Conservation (phyloP, 768 basidiomycete genomes). For the Pholiota conissans region DNA sequence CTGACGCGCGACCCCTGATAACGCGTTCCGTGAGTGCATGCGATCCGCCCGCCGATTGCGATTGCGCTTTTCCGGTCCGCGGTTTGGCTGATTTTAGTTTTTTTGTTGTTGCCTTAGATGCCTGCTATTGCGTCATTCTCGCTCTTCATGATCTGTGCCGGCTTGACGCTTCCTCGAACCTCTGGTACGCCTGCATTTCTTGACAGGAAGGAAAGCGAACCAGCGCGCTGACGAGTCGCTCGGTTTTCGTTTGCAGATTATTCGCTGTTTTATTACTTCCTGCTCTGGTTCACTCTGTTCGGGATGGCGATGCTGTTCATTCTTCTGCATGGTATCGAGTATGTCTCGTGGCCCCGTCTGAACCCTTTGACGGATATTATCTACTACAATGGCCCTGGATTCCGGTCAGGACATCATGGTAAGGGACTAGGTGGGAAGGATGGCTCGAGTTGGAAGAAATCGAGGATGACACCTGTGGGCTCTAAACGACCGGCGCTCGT, state of each 20-base stretch:
- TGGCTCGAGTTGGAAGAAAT: slow-evolving; percentile 34
- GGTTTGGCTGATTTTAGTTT: slow-evolving; percentile 4
- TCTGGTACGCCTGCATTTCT: slow-evolving; percentile 60
- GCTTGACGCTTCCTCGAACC: slow-evolving; percentile 81
- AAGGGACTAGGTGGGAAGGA: slow-evolving; percentile 57
- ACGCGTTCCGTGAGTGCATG: slow-evolving; percentile 71
- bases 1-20: slow-evolving; percentile 78
- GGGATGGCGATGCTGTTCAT: slow-evolving; percentile 70
- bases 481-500: slow-evolving; percentile 32
- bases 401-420: slow-evolving; percentile 73
- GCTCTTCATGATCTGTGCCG: slow-evolving; percentile 85
- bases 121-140: slow-evolving; percentile 82
- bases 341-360: slow-evolving; percentile 92
- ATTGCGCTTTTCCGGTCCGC: slow-evolving; percentile 1
- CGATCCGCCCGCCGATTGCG: neutral
- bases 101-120: slow-evolving; percentile 63
- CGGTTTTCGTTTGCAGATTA: slow-evolving; percentile 62
- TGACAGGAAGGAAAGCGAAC: neutral
- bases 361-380: slow-evolving; percentile 83
- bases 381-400: slow-evolving; percentile 88
- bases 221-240: neutral
- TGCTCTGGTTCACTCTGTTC: slow-evolving; percentile 75
- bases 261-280: slow-evolving; percentile 81
- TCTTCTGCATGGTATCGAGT: slow-evolving; percentile 84
- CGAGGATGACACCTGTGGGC: slow-evolving; percentile 33